Conservation (phyloP, 2,329 filamentous ascomycete genomes). For the Aspergillus felis region DNA sequence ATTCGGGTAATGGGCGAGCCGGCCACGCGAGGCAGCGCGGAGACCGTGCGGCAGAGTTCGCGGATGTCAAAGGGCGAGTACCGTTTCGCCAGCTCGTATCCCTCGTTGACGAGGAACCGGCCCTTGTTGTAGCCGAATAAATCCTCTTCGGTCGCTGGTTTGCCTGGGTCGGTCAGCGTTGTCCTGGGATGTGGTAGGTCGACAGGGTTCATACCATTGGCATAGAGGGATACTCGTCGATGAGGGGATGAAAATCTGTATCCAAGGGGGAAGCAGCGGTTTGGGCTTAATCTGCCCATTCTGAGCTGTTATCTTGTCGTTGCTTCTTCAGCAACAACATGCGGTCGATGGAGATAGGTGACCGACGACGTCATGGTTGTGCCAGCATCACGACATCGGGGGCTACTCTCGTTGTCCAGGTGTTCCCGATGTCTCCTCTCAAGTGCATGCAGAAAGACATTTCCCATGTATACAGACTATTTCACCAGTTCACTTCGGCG, state of each 20-base stretch:
- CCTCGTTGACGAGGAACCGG: constrained; percentile 25
- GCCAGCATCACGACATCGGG: neutral
- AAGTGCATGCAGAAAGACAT: too few species aligned
- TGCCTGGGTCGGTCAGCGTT: neutral
- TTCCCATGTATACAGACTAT: too few species aligned
- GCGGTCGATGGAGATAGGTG: neutral
- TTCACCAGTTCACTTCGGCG: too few species aligned
- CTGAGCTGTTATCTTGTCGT: neutral
- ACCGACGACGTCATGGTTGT: neutral
- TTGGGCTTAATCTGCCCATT: neutral
- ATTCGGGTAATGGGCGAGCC: constrained; percentile 23
- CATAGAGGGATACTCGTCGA: neutral
- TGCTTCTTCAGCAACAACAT: neutral
- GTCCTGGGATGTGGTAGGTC: neutral
- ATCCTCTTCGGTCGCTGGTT: constrained; percentile 5
- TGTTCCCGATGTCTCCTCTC: too few species aligned
- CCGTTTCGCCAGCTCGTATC: constrained; percentile 19
- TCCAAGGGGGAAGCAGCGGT: neutral
- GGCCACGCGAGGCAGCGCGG: constrained; percentile 9
- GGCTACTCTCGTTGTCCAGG: too few species aligned
- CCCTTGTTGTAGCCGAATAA: constrained; percentile 26
- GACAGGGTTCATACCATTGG: neutral
- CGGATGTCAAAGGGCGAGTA: constrained; percentile 28
- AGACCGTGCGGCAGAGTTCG: constrained; percentile 24
- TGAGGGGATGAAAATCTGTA: neutral